These are phyloP conservation scores for Talaromyces sp. DNA, from an alignment of 2,329 filamentous ascomycete species.

Conservation along the genomic window DNA sequence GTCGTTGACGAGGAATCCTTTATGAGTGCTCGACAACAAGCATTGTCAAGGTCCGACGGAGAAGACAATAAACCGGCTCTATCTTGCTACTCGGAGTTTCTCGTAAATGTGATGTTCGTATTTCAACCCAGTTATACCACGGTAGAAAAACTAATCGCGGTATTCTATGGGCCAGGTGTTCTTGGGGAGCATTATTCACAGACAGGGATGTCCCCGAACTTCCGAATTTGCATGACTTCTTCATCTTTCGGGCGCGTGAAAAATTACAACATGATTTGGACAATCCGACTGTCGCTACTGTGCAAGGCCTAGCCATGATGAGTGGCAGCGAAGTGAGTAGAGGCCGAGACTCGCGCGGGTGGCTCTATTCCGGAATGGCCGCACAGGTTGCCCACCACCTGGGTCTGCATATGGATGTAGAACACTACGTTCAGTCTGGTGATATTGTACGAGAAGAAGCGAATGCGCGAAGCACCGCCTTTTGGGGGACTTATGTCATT, in stretches of 20 bases:
- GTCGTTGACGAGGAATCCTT: slow-evolving; percentile 26
- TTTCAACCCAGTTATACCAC: not conserved
- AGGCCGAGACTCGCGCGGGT: slow-evolving; percentile 32
- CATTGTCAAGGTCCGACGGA: not conserved
- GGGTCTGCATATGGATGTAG: slow-evolving; percentile 20
- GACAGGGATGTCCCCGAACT: slow-evolving; percentile 7
- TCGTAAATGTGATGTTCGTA: not conserved
- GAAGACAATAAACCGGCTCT: not conserved
- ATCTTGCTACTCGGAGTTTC: not conserved
- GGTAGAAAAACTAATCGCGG: not conserved
- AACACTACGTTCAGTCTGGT: slow-evolving; percentile 18
- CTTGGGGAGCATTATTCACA: slow-evolving; percentile 14
- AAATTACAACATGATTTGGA: slow-evolving; percentile 37
- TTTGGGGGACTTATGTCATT: slow-evolving; percentile 27
- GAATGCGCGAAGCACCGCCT: slow-evolving; percentile 21
- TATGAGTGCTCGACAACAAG: slow-evolving; percentile 9
- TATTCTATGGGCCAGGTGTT: slow-evolving; percentile 8
- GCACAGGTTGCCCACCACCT: slow-evolving; percentile 30
- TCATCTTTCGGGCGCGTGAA: slow-evolving; percentile 7
- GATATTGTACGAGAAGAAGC: slow-evolving; percentile 21
- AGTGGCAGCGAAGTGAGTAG: slow-evolving; percentile 31
- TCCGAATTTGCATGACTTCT: slow-evolving; percentile 13
- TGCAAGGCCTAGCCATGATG: slow-evolving; percentile 36
- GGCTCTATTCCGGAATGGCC: slow-evolving; percentile 35
- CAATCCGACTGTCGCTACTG: slow-evolving; percentile 35